phyloP scores from a whole-genome alignment of 164 flowering plant genomes.

The Aristolochia californica region DNA sequence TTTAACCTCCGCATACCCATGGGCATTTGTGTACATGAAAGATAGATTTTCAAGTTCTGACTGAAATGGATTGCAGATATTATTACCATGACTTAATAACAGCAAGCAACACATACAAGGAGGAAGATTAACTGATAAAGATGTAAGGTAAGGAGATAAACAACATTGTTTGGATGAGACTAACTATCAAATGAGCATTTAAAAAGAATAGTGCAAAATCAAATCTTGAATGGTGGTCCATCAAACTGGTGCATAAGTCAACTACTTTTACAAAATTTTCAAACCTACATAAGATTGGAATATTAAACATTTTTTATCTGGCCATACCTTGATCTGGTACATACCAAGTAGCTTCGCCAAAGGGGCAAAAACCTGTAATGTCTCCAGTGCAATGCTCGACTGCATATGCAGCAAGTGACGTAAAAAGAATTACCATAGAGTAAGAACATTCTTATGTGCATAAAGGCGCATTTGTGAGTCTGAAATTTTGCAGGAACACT shows the following conservation, averaged over 20 bases:
- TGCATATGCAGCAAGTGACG: slow-evolving; percentile 20
- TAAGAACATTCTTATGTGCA: slow-evolving; percentile 1
- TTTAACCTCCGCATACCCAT: slow-evolving; percentile 68
- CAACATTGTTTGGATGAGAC: no score
- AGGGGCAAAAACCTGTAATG: slow-evolving; percentile 97
- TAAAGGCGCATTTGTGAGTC: not conserved
- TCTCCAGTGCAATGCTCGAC: slow-evolving; percentile 90
- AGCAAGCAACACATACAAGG: no score
- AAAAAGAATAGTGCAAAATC: no score
- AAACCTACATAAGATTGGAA: not conserved
- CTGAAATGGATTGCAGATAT: slow-evolving; percentile 31
- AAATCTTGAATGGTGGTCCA: no score
- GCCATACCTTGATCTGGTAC: slow-evolving; percentile 87
- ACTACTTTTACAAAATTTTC: not conserved
- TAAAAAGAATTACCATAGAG: slow-evolving; percentile 3
- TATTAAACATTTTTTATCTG: not conserved
- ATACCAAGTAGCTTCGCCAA: slow-evolving; percentile 91
- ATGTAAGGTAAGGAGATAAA: no score
- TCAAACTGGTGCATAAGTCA: no score
- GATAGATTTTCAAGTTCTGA: slow-evolving; percentile 95
- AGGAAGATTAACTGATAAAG: no score
- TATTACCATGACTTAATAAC: not conserved
- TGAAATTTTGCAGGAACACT: not conserved
- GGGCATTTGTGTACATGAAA: slow-evolving; percentile 87
- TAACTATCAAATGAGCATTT: no score